A percentile compares a stretch with the other conserved stretches of the same genome.
Evolutionary conservation across 345 rosid genomes (phyloP).

Genomic region (Isatis tinctoria): DNA sequence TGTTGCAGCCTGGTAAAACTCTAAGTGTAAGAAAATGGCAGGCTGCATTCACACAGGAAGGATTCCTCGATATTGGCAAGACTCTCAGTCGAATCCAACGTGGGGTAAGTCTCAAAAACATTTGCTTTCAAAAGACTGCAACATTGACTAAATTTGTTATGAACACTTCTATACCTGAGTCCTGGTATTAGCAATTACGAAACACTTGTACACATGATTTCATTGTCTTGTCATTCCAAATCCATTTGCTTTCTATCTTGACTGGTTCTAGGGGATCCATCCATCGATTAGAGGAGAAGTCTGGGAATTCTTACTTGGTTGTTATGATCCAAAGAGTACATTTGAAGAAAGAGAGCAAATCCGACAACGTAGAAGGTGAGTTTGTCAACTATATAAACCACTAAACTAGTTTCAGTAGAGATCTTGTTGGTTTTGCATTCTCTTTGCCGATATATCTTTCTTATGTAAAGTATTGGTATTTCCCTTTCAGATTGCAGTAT

Average conservation of each 20-base stretch:
- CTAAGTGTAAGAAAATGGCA: constrained; percentile 97
- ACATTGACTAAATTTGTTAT: background rate
- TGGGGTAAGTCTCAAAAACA: constrained; percentile 45
- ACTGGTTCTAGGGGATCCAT: constrained; percentile 68
- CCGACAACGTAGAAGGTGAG: constrained; percentile 72
- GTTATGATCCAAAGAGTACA: constrained; percentile 89
- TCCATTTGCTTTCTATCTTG: constrained; percentile 7
- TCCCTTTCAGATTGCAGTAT: constrained; percentile 61
- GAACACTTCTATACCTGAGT: too few species aligned
- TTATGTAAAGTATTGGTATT: background rate
- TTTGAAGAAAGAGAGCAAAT: constrained; percentile 83
- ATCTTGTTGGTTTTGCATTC: background rate
- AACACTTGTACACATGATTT: background rate
- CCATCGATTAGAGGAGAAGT: constrained; percentile 99
- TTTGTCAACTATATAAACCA: background rate
- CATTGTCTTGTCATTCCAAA: background rate
- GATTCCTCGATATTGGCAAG: constrained; percentile 74
- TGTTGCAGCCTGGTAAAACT: constrained; percentile 90
- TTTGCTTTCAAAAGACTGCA: background rate
- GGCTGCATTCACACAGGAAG: constrained; percentile 75
- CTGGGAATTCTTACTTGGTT: constrained; percentile 95
- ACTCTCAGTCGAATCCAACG: constrained; percentile 75
- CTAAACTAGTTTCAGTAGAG: background rate
- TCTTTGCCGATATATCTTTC: constrained; percentile 10
- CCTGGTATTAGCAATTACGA: too few species aligned